These are phyloP conservation scores for Jatropha multifida DNA, from an alignment of 441 rosid species.

Conservation along the genomic window DNA sequence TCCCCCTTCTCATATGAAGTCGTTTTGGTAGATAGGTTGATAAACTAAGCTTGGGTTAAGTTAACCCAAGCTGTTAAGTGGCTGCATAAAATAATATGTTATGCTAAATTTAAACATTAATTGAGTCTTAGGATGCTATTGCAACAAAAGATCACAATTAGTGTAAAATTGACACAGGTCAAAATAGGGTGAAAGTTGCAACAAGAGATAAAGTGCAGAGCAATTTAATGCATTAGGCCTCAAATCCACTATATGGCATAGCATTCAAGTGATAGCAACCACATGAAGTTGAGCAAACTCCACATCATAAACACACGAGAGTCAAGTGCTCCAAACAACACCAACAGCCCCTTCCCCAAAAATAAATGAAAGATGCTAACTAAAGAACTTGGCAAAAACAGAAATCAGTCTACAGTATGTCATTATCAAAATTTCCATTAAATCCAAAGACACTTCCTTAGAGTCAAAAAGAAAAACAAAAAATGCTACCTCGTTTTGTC, in stretches of 20 bases:
- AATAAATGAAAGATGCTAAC: not conserved
- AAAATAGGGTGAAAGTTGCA: too few species aligned
- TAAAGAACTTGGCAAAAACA: not conserved
- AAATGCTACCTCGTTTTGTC: not conserved
- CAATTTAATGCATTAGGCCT: too few species aligned
- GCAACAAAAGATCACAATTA: too few species aligned
- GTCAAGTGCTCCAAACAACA: not conserved
- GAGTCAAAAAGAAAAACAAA: not conserved
- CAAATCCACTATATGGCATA: not conserved
- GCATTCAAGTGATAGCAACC: not conserved
- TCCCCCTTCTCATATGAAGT: too few species aligned
- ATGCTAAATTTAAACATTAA: too few species aligned
- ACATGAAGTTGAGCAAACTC: not conserved
- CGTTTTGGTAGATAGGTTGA: too few species aligned
- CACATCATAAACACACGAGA: not conserved
- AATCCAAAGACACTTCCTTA: not conserved
- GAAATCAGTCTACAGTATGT: not conserved
- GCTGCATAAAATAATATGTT: too few species aligned
- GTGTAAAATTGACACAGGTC: too few species aligned
- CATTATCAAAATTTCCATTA: not conserved
- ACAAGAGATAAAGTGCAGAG: too few species aligned
- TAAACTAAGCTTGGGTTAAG: too few species aligned
- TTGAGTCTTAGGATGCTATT: too few species aligned
- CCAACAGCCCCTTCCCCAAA: not conserved
- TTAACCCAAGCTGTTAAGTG: too few species aligned